Evolutionary conservation across 2,329 filamentous ascomycete genomes (phyloP), one percentile per base, ranked within the genome.

Genomic region (Calonectria montana): DNA sequence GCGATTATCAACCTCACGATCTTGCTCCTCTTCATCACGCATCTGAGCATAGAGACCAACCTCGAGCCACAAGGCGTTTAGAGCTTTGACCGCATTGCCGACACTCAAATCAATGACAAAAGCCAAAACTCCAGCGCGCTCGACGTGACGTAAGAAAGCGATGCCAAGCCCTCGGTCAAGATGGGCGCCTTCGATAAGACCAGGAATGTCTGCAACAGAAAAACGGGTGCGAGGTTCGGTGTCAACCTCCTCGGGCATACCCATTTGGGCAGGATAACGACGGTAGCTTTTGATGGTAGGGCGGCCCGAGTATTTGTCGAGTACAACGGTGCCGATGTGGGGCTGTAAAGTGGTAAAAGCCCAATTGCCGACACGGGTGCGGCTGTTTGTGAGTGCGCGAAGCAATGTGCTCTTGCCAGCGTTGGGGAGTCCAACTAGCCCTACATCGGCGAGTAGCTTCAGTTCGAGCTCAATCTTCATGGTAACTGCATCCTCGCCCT

Each of bases 331-430:
- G 63, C 97, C 97, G 67, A 99, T 97, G 77, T 97, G 98, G 3
- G 97, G 97, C 77, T 96, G 93, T 10, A 99, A 88, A 0, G 97
- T 99, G 3, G 97, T 99, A 82, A 99, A 99, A 12, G 95, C 96
- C 97, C 97, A 99, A 81, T 94, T 92, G 47, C 97, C 97, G 35
- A 99, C 92, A 45, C 97, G 91, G 2, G 97, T 94, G 71, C 95
- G 93, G 81, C 94, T 97, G 82, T 96, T 96, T 78, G 93, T 97
- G 78, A 99, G 86, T 3, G 96, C 93, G 21, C 97, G 92, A 18
- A 98, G 89, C 1, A 99, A 88, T 0, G 97, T 98, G 81, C 94
- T 97, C 84, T 99, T 99, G 10, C 97, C 97, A 5, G 96, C 97
- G 82, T 99, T 99, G 1, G 97, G 97, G 18, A 98, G 90, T 1